Base-by-base conservation (phyloP, 1,139 yeast species). In the Pichia sp. region DNA sequence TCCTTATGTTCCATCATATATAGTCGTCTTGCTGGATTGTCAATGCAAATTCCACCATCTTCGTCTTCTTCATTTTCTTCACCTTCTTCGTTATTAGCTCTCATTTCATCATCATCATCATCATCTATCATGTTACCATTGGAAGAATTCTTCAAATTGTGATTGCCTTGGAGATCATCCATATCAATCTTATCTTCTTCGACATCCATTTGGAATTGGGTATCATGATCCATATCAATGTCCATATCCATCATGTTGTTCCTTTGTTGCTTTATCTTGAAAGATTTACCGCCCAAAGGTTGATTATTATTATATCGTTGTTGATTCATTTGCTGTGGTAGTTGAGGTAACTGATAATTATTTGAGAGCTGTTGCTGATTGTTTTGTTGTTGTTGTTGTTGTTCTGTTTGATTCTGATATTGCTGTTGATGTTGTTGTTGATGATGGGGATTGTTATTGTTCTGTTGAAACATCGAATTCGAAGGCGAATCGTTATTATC, bases 1-100 rank as follows among this genome's bases (percentile, higher is more conserved):
- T 88, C 96, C 50, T 85, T 92, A 53, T 83, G 83, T 64, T 90
- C 97, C 73, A 86, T 81, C 39, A 88, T 95, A 61, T 90, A 90
- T 49, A 92, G 68, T 59, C 90, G 94, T 53, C 97, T 77, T 1
- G 97, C 96, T 0, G 97, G 98, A 64, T 90, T 97, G 59, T 82
- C 90, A 41, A 84, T 82, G 58, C 81, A 83, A 67, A 81, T 80
- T 52, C 73, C 78, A 33, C 59, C 62, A 38, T 44, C 41, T 28
- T 40, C 23, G 28, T 34, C 38, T 5, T n/a, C 36, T 4, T 27
- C 43, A 28, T 38, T 26, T 27, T 37, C 35, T 5, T 29, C 34
- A 6, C 27, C 27, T 29, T 58, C 60, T 11, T 60, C 65, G 11
- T 57, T 62, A 47, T 64, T 65, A 10, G 63, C 68, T 8, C 33